Conservation (phyloP, 306 rosid genomes). For the Aeschynomene evenia region DNA sequence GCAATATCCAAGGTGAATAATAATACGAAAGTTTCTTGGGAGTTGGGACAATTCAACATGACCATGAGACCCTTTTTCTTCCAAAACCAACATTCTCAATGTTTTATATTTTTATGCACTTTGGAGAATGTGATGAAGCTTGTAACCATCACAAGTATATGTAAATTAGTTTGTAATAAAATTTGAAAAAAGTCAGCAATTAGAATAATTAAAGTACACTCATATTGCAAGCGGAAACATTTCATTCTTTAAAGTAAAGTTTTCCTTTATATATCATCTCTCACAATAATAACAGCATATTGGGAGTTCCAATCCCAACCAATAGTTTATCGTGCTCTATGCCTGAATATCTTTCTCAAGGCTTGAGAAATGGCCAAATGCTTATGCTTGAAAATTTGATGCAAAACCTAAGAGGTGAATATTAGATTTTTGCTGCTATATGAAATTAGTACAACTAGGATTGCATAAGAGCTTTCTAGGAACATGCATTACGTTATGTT, state of each 20-base stretch:
- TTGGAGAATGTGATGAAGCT: not conserved
- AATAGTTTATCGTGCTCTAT: conserved; percentile 1
- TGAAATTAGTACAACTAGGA: not conserved
- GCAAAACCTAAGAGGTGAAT: not conserved
- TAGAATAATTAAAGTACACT: not conserved
- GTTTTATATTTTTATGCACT: not conserved
- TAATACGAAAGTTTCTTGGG: not conserved
- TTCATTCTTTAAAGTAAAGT: not conserved
- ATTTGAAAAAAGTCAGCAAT: not conserved
- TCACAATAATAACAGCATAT: not conserved
- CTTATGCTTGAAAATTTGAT: not conserved
- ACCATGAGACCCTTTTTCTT: not conserved
- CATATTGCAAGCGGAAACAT: not conserved
- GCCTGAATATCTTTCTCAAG: not conserved
- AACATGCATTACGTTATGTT: not conserved
- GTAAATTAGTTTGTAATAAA: conserved; percentile 7
- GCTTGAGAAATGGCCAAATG: not conserved
- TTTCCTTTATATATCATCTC: conserved; percentile 8
- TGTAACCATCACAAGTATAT: not conserved
- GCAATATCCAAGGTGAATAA: conserved; percentile 23
- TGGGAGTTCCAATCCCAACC: not conserved
- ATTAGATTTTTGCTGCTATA: not conserved
- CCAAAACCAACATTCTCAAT: conserved; percentile 1
- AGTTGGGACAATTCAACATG: not conserved
- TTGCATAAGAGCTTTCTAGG: not conserved